These are phyloP conservation scores for Candida buenavistaensis DNA, from an alignment of 1,139 yeast genomes.

Conservation along the genomic window DNA sequence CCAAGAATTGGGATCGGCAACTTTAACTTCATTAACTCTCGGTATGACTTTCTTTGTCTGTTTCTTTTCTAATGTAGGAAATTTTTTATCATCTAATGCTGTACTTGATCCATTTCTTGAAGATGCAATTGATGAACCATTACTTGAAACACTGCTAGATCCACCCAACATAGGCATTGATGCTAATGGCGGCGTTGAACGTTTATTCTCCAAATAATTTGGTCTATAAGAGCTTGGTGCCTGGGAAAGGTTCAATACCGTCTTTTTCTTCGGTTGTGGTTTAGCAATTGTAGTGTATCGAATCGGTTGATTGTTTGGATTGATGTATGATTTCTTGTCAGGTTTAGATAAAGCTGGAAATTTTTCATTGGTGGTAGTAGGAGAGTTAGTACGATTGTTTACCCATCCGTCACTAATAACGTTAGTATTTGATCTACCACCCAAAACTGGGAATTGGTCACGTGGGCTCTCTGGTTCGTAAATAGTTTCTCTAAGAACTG, in stretches of 20 bases:
- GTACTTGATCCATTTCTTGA: conserved; percentile 9
- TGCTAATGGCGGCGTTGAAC: conserved; percentile 13
- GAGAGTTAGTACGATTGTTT: conserved; percentile 17
- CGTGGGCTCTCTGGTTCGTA: conserved; percentile 17
- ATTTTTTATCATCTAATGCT: conserved; percentile 24
- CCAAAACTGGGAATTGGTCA: conserved; percentile 35
- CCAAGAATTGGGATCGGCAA: conserved; percentile 28
- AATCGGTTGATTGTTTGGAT: conserved; percentile 27
- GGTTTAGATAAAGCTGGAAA: conserved; percentile 49
- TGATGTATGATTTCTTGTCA: conserved; percentile 18
- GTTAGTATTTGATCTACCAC: conserved; percentile 22
- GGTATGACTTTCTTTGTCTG: conserved; percentile 38
- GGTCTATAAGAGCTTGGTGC: conserved; percentile 29
- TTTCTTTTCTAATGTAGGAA: conserved; percentile 44
- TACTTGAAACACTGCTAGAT: conserved; percentile 1
- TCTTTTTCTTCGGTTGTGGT: conserved; percentile 18
- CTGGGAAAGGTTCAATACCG: conserved; percentile 14
- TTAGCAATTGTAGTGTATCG: conserved; percentile 44
- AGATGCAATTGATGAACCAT: conserved; percentile 6
- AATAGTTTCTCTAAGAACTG: conserved; percentile 24
- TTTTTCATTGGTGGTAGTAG: conserved; percentile 26
- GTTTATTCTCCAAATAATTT: conserved; percentile 26
- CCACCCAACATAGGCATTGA: conserved; percentile 20
- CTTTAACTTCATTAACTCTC: conserved; percentile 36
- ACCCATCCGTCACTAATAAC: conserved; percentile 30